Evolutionary conservation across 2,329 filamentous ascomycete species (phyloP), one percentile per base, ranked within the genome.

Genomic region (Fusarium lateritium): DNA sequence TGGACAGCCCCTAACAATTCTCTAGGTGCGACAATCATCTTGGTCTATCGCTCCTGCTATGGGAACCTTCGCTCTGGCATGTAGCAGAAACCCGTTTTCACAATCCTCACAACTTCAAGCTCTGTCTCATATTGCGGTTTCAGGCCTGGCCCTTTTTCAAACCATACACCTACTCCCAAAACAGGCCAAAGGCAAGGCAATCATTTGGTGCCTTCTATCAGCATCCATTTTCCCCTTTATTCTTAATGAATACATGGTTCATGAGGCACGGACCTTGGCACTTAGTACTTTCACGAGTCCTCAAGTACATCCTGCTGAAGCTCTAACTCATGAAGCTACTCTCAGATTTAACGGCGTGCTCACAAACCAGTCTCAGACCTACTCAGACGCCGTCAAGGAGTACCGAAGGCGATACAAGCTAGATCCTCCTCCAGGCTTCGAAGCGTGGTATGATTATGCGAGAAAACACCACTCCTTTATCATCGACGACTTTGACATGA

Each of bases 401-500:
- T 87, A 87, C 54, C 75, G 65, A 10, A 78, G 78, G 3, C 78
- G 83, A 21, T 85, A 86, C 56, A 65, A 62, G 0, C 69, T 79
- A 2, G 76, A 81, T 1, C 84, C 84, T 0, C 85, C 85, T 0
- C 73, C 76, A 0, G 84, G 85, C 0, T 86, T 86, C 31, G 73
- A 81, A 2, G 73, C 64, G 5, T 87, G 84, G 85, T 83, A 79
- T 22, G 66, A 78, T 2, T 85, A 79, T 47, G 83, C 84, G 1
- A 50, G 69, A 3, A 65, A 67, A 0, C 73, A 83, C 2, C 33
- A 80, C 4, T 85, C 83, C 1, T 76, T 77, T 0, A 78, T 86
- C n/a, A 84, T 86, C 33, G 84, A 86, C 58, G 81, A 86, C 4
- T 86, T 83, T 28, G 82, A 86, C 39, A 76, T 70, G 1, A 83